Conservation (phyloP, 345 rosid species). For the Odontarrhena argentea region DNA sequence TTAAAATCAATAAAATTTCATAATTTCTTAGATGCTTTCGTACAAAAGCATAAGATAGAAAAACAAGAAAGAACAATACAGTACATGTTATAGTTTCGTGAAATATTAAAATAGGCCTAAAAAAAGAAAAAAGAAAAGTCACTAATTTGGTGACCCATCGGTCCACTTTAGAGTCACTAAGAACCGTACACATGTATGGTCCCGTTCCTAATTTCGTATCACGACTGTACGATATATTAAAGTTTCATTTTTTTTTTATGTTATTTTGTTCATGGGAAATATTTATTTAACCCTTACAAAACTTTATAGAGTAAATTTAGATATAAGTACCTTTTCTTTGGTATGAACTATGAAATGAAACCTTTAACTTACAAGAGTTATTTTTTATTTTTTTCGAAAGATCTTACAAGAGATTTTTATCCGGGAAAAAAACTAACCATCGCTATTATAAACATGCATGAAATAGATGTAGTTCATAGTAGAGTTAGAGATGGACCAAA, state of each 20-base stretch:
- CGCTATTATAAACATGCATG: too few species aligned
- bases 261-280: not conserved
- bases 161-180: conserved; percentile 21
- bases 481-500: too few species aligned
- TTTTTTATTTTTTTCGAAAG: too few species aligned
- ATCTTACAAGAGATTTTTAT: too few species aligned
- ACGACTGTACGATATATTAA: conserved; percentile 20
- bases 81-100: conserved; percentile 8
- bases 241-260: not conserved
- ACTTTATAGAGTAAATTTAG: too few species aligned
- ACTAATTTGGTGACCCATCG: conserved; percentile 20
- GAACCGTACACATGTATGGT: conserved; percentile 40
- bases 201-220: conserved; percentile 30
- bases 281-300: not conserved
- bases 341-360: too few species aligned
- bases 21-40: conserved; percentile 16
- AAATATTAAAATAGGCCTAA: conserved; percentile 16
- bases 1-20: not conserved
- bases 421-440: too few species aligned
- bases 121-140: conserved; percentile 2
- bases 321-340: too few species aligned
- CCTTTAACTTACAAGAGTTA: too few species aligned
- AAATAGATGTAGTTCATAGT: too few species aligned
- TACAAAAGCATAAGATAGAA: conserved; percentile 10
- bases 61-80: not conserved